Evolutionary conservation across 2,329 filamentous ascomycete species (phyloP).

Genomic region (Diaporthe destruens): DNA sequence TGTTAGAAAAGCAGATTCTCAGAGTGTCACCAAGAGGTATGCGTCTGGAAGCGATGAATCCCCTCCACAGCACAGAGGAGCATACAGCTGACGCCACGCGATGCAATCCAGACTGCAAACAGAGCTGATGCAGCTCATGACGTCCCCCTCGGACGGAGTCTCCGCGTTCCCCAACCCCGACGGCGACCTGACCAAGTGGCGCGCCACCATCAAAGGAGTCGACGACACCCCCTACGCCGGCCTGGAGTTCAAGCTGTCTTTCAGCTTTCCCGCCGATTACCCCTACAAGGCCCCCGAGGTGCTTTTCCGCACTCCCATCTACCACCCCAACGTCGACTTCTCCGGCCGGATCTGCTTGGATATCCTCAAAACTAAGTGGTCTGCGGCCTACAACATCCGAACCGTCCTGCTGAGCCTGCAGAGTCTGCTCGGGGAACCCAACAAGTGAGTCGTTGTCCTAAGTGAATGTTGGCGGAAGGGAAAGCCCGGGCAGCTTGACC

Average conservation of each 20-base stretch:
- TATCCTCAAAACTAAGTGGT: conserved; percentile 99
- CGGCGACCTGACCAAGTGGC: conserved; percentile 92
- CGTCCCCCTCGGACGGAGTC: conserved; percentile 90
- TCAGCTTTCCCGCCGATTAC: conserved; percentile 92
- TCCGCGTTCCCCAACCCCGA: conserved; percentile 94
- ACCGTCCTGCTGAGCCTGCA: conserved; percentile 93
- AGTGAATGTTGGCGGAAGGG: not conserved
- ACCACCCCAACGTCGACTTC: conserved; percentile 99
- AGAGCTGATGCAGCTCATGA: conserved; percentile 99
- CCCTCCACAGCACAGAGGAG: not conserved
- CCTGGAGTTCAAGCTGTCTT: conserved; percentile 91
- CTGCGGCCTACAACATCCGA: conserved; percentile 95
- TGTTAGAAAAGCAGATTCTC: conserved; percentile 72
- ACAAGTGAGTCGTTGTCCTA: conserved; percentile 78
- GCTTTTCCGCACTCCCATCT: conserved; percentile 98
- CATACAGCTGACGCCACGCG: not conserved
- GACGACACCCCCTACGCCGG: conserved; percentile 91
- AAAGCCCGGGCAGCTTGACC: not conserved
- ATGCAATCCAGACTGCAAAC: conserved; percentile 83
- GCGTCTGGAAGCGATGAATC: conserved; percentile 39
- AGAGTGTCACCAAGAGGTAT: conserved; percentile 84
- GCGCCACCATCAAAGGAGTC: conserved; percentile 92
- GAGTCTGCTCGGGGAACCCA: conserved; percentile 94
- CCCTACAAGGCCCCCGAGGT: conserved; percentile 92
- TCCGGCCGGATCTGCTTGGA: conserved; percentile 96